phyloP scores from a whole-genome alignment of 2,329 filamentous ascomycete genomes.

The Ophiosphaerella korrae region DNA sequence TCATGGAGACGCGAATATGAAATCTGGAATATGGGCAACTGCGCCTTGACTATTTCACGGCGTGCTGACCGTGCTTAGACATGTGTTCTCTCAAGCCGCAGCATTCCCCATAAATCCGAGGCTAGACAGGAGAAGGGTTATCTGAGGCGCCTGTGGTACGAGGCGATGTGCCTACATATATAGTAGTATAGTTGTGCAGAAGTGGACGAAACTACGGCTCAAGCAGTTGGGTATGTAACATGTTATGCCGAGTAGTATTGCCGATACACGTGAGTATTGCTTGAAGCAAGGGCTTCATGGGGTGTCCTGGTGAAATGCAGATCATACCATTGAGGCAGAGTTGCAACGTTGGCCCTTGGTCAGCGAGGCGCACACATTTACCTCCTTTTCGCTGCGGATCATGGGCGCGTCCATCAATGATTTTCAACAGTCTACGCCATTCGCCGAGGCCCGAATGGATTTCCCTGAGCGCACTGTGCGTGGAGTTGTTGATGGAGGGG shows the following conservation, averaged over 20 bases:
- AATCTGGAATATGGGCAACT: not conserved
- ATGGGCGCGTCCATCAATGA: conserved; percentile 7
- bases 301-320: conserved; percentile 9
- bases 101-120: too few relatives aligned
- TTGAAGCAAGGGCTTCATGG: conserved; percentile 2
- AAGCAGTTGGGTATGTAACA: conserved; percentile 6
- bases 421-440: conserved; percentile 20
- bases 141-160: too few relatives aligned
- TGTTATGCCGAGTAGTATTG: conserved; percentile 16
- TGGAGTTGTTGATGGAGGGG: conserved; percentile 25
- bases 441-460: conserved; percentile 24
- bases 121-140: too few relatives aligned
- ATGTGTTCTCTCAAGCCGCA: too few relatives aligned
- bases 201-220: conserved; percentile 10
- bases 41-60: conserved; percentile 12
- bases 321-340: conserved; percentile 29
- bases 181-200: not conserved
- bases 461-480: conserved; percentile 20
- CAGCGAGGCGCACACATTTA: conserved; percentile 13
- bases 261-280: not conserved
- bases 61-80: not conserved
- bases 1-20: too few relatives aligned
- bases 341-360: conserved; percentile 13
- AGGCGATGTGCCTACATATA: conserved; percentile 4
- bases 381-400: conserved; percentile 20